Conservation (phyloP, 495 filamentous ascomycete genomes). For the Penicillium nucicola region DNA sequence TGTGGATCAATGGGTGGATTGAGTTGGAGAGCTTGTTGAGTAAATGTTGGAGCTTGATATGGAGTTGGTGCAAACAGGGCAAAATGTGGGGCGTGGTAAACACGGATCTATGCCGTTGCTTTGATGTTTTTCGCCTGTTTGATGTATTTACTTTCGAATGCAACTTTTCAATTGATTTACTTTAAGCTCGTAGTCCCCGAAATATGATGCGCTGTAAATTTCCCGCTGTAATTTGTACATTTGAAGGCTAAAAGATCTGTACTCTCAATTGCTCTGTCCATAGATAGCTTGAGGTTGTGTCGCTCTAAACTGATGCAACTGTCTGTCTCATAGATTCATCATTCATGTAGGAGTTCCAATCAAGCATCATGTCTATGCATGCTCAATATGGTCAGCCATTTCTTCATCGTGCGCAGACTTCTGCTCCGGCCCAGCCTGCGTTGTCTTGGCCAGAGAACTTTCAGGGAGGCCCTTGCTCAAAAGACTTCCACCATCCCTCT, state of each 20-base stretch:
- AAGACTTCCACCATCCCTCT: slow-evolving; percentile 24
- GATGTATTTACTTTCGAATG: too few species aligned
- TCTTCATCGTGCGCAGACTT: slow-evolving; percentile 12
- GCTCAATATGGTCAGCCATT: slow-evolving; percentile 14
- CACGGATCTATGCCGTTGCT: not conserved
- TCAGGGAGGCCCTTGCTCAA: slow-evolving; percentile 14
- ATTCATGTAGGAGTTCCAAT: slow-evolving; percentile 6
- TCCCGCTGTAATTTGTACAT: too few species aligned
- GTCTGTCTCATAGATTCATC: slow-evolving; percentile 14
- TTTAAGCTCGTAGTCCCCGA: too few species aligned
- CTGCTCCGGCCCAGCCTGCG: slow-evolving; percentile 11
- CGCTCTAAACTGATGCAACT: not conserved
- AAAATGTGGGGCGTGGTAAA: slow-evolving; percentile 21
- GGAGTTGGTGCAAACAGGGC: slow-evolving; percentile 21
- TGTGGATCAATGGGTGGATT: not conserved
- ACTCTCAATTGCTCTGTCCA: not conserved
- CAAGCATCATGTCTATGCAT: slow-evolving; percentile 4
- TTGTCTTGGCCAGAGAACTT: not conserved
- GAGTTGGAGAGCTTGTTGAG: not conserved
- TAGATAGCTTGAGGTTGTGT: not conserved
- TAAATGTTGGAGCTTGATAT: slow-evolving; percentile 2
- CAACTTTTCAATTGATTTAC: too few species aligned
- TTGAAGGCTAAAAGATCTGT: too few species aligned
- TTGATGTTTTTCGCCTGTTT: not conserved
- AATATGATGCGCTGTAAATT: too few species aligned